Evolutionary conservation across 805 yeast genomes (phyloP).

Genomic region (Starmerella apicola): DNA sequence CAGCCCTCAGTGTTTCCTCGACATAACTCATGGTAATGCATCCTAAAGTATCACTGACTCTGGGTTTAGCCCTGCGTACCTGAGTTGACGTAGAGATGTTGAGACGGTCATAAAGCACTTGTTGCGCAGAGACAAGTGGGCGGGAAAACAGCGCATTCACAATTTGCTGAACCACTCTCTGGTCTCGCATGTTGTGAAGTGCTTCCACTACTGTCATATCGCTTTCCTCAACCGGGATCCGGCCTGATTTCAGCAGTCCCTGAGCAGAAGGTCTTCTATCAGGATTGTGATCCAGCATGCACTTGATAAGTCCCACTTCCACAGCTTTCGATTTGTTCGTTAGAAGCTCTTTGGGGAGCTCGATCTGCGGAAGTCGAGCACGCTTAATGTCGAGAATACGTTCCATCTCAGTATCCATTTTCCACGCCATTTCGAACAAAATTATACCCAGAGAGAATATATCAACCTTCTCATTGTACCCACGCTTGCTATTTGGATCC

Average conservation of each 20-base stretch:
- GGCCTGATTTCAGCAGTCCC: conserved; percentile 62
- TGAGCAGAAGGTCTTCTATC: conserved; percentile 66
- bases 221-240: conserved; percentile 77
- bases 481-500: conserved; percentile 34
- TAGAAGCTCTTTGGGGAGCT: conserved; percentile 61
- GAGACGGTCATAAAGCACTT: conserved; percentile 57
- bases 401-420: conserved; percentile 87
- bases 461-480: conserved; percentile 88
- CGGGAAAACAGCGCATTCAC: conserved; percentile 75
- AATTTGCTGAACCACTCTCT: conserved; percentile 91
- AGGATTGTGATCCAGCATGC: conserved; percentile 70
- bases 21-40: conserved; percentile 42
- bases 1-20: conserved; percentile 43
- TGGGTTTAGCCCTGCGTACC: conserved; percentile 13
- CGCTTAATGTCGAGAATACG: conserved; percentile 59
- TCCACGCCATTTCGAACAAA: conserved; percentile 86
- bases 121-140: conserved; percentile 74
- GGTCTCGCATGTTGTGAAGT: conserved; percentile 65
- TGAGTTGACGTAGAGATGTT: conserved; percentile 1
- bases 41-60: not conserved
- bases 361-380: conserved; percentile 45
- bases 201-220: conserved; percentile 86
- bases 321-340: conserved; percentile 33
- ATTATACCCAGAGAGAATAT: conserved; percentile 91
- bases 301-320: conserved; percentile 56